These are phyloP conservation scores for Hanseniaspora jakobsenii DNA, from an alignment of 805 yeast species.

Conservation along the genomic window DNA sequence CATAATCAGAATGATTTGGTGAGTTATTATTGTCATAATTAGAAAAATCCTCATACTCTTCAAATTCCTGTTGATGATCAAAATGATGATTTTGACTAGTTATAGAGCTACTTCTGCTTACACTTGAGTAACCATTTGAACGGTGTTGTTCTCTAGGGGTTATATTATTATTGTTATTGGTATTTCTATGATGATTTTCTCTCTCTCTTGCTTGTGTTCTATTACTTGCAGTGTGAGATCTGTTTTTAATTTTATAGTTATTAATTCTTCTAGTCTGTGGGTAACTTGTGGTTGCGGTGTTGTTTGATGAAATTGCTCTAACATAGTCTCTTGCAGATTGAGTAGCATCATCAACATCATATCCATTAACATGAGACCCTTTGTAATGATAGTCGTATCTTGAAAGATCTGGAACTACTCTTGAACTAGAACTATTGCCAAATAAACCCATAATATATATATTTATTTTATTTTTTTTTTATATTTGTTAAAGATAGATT, in stretches of 20 bases:
- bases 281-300: not conserved
- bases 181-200: too few relatives aligned
- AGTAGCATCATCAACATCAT: slow-evolving; percentile 2
- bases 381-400: slow-evolving; percentile 16
- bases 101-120: too few relatives aligned
- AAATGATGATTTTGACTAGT: not conserved
- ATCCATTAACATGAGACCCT: slow-evolving; percentile 14
- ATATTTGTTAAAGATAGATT: too few relatives aligned
- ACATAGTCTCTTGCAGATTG: slow-evolving; percentile 11
- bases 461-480: too few relatives aligned
- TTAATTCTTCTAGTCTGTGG: slow-evolving; percentile 6
- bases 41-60: not conserved
- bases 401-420: slow-evolving; percentile 13
- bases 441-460: slow-evolving; percentile 10
- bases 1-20: not conserved
- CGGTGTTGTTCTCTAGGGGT: too few relatives aligned
- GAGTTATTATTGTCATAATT: too few relatives aligned
- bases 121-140: too few relatives aligned
- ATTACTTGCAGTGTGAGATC: not conserved
- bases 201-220: not conserved
- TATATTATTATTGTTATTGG: too few relatives aligned
- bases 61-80: not conserved
- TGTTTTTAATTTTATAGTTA: not conserved
- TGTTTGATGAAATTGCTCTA: not conserved
- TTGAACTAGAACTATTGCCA: not conserved